Conservation (phyloP, 352 stramenopile genomes). For the Lagenidium giganteum region DNA sequence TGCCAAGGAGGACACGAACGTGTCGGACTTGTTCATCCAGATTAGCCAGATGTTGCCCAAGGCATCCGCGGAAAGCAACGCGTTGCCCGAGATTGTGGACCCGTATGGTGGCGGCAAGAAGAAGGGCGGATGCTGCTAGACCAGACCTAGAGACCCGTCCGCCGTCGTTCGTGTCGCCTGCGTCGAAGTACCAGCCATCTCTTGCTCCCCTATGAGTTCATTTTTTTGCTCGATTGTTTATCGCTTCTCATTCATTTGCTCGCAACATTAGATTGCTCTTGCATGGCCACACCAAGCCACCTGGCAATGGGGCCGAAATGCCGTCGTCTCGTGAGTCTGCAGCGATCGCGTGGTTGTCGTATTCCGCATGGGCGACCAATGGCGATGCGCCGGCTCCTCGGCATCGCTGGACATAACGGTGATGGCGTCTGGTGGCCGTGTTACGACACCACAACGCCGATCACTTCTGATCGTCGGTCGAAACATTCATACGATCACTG, state of each 20-base stretch:
- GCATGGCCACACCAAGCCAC: no score
- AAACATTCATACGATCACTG: no score
- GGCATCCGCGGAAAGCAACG: constrained; percentile 71
- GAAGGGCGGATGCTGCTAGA: constrained; percentile 81
- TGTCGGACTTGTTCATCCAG: constrained; percentile 91
- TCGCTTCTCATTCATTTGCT: constrained; percentile 3
- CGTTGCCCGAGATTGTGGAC: constrained; percentile 81
- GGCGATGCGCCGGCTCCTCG: no score
- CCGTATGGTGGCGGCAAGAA: constrained; percentile 81
- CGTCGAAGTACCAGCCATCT: no score
- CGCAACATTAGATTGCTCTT: no score
- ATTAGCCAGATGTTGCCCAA: constrained; percentile 81
- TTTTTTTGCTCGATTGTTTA: background rate
- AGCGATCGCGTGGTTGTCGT: background rate
- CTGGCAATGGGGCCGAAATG: no score
- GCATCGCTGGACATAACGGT: no score
- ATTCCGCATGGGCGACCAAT: no score
- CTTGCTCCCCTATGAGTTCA: background rate
- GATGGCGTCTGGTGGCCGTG: no score
- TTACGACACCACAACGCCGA: no score
- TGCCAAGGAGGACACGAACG: constrained; percentile 92
- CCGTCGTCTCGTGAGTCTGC: no score
- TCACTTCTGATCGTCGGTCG: no score
- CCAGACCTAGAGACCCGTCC: constrained; percentile 7
- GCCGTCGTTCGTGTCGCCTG: background rate